phyloP scores from a whole-genome alignment of 208 protist species.

The Balamuthia mandrillaris region DNA sequence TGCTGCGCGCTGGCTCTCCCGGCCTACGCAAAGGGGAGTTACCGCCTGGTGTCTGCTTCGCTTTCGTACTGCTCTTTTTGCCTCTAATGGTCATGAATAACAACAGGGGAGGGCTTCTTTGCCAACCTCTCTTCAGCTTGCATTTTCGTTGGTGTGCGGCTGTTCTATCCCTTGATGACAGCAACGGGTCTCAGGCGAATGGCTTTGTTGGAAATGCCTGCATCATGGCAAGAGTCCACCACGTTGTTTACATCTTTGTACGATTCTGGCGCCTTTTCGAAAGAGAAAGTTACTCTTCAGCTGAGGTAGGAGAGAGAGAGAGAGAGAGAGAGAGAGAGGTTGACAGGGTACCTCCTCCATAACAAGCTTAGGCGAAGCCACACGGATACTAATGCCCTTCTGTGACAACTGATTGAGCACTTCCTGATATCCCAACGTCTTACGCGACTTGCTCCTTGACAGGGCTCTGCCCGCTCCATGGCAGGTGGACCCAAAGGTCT shows the following conservation, averaged over 20 bases:
- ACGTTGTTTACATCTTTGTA: slow-evolving; percentile 84
- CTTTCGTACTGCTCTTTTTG: too few species aligned
- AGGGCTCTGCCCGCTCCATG: slow-evolving; percentile 79
- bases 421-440: slow-evolving; percentile 44
- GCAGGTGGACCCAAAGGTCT: slow-evolving; percentile 80
- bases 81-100: too few species aligned
- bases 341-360: slow-evolving; percentile 69
- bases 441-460: slow-evolving; percentile 59
- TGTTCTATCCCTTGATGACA: slow-evolving; percentile 85
- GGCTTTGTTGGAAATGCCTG: slow-evolving; percentile 76
- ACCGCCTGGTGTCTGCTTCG: too few species aligned
- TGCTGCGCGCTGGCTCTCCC: too few species aligned
- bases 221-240: slow-evolving; percentile 67
- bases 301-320: background rate
- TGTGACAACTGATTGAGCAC: slow-evolving; percentile 63
- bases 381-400: slow-evolving; percentile 73
- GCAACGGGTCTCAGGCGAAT: slow-evolving; percentile 75
- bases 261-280: slow-evolving; percentile 68
- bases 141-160: too few species aligned
- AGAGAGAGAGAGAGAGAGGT: background rate
- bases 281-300: background rate
- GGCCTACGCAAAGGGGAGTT: too few species aligned
- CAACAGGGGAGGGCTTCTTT: too few species aligned
- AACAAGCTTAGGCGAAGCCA: slow-evolving; percentile 79
- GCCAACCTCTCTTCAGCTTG: too few species aligned